These are phyloP conservation scores for Backusella morwellensis DNA, from an alignment of 192 early-diverging fungal species.

Conservation along the genomic window DNA sequence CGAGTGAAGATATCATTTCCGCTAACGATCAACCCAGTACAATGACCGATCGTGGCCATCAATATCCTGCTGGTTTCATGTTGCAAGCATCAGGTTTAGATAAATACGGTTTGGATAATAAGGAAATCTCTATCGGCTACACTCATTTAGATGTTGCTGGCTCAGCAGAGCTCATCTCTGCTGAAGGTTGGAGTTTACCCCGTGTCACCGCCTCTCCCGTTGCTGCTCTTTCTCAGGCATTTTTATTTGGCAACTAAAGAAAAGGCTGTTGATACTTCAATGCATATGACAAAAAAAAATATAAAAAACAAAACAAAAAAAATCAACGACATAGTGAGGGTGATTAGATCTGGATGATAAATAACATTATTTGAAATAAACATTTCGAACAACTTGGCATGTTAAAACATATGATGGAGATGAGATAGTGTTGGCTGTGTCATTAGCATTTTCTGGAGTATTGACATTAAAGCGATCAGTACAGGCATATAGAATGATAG, in stretches of 20 bases:
- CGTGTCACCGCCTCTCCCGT: constrained; percentile 77
- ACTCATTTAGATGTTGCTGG: constrained; percentile 88
- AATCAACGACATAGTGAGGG: background rate
- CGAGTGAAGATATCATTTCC: constrained; percentile 82
- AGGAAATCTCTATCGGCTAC: constrained; percentile 64
- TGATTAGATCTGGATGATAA: background rate
- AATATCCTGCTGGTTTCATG: constrained; percentile 86
- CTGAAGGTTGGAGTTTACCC: constrained; percentile 63
- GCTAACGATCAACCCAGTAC: constrained; percentile 73
- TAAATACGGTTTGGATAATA: constrained; percentile 63
- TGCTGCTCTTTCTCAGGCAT: constrained; percentile 71
- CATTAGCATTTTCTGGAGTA: too few relatives aligned
- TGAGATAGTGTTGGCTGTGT: too few relatives aligned
- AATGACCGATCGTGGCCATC: constrained; percentile 77
- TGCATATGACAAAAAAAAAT: background rate
- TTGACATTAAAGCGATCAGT: too few relatives aligned
- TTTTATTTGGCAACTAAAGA: constrained; percentile 42
- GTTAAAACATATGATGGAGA: background rate
- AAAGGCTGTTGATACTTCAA: background rate
- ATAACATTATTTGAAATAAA: constrained; percentile 6
- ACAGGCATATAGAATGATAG: too few relatives aligned
- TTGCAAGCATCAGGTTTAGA: constrained; percentile 73
- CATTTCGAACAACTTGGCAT: background rate
- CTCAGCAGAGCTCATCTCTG: constrained; percentile 64
- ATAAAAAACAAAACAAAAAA: background rate